phyloP scores from a whole-genome alignment of 2,329 filamentous ascomycete species.

The Neoascochyta sp. region DNA sequence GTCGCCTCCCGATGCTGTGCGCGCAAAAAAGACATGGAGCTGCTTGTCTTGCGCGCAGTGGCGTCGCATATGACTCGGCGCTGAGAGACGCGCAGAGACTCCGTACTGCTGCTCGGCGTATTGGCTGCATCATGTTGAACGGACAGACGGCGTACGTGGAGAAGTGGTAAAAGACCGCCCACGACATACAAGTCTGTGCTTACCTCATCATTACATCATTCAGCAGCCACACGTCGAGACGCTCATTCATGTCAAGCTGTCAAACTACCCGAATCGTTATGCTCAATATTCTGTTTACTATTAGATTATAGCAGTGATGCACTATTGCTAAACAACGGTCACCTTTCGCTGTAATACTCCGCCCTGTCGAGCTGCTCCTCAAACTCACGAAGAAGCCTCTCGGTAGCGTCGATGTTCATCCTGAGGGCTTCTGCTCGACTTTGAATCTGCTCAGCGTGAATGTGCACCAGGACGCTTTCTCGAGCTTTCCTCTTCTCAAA shows the following conservation, averaged over 20 bases:
- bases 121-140: constrained; percentile 15
- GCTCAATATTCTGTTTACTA: neutral
- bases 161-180: no score
- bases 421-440: constrained; percentile 4
- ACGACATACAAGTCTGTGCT: no score
- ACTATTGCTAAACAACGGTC: neutral
- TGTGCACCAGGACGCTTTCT: constrained; percentile 2
- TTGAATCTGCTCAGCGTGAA: constrained; percentile 2
- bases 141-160: no score
- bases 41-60: constrained; percentile 12
- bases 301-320: no score
- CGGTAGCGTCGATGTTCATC: constrained; percentile 13
- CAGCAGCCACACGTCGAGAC: neutral
- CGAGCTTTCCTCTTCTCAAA: constrained; percentile 3
- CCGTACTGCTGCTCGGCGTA: constrained; percentile 18
- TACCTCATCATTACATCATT: no score
- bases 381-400: constrained; percentile 13
- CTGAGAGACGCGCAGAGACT: constrained; percentile 24
- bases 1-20: constrained; percentile 9
- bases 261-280: neutral
- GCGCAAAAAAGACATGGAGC: constrained; percentile 26
- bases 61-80: constrained; percentile 11
- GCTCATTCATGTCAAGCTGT: neutral
- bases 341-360: constrained; percentile 1
- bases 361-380: constrained; percentile 11